Evolutionary conservation across 345 rosid species (phyloP), one percentile per base, ranked within the genome.

Genomic region (Mangifera indica): DNA sequence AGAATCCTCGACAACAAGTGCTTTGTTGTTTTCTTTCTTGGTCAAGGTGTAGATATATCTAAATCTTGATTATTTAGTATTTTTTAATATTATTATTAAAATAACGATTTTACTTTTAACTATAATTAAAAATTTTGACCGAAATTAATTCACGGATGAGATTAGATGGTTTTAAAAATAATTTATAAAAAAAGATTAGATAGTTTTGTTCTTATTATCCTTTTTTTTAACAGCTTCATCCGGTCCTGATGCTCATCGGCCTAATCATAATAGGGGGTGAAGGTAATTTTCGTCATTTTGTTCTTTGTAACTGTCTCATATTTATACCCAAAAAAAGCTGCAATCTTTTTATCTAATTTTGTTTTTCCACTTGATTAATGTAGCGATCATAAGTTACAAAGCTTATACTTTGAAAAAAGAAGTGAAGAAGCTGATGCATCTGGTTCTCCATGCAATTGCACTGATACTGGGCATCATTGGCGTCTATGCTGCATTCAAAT

Each of bases 221-320:
- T 61, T 2, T 15, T 51, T 68, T 42, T 61, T 32, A 49, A 55
- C 92, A 95, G 99, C 66, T 93, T 45, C 98, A 93, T 74, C 98
- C 98, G 60, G 97, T 93, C 49, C 76, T 96, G 74, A 91, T 96
- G 98, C 86, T 95, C 44, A 88, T 93, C 1, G 99, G 99, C 66
- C 76, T 95, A 21, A 69, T 95, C 63, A 86, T 95, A 76, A 75
- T 95, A 45, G 98, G 98, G 76, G 99, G 99, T 1, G 89, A 95
- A 95, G 98, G 99, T 95, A 93, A 83, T 60, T 70, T 44, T 22
- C 5, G 8, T 17, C 49, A 59, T 5, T 26, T 44, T 55, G 24
- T 51, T 14, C 63, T 12, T 66, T 3, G 17, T n/a, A n/a, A 26
- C 26, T 12, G 0, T 24, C 0, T 37, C 42, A 37, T 0, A 49